Evolutionary conservation across 805 yeast genomes (phyloP).

Genomic region (Candida easanensis): DNA sequence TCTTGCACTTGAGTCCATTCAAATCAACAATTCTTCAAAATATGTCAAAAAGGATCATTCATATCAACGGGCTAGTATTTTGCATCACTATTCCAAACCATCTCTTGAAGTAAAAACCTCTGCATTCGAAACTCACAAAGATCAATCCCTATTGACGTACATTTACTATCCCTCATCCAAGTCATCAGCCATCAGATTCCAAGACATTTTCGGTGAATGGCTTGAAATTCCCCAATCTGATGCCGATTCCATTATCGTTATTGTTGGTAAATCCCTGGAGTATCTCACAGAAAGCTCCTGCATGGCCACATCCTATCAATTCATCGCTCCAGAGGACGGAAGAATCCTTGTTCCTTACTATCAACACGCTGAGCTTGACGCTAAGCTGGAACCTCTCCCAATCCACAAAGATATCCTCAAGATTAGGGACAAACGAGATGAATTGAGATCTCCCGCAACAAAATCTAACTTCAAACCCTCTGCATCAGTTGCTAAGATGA

Average conservation of each 20-base stretch:
- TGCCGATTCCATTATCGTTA: conserved; percentile 39
- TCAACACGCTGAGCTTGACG: conserved; percentile 39
- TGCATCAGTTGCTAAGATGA: conserved; percentile 44
- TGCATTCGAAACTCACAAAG: conserved; percentile 24
- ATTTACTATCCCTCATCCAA: conserved; percentile 52
- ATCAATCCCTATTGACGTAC: conserved; percentile 56
- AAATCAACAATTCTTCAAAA: neutral
- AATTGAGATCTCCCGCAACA: conserved; percentile 27
- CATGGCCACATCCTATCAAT: conserved; percentile 45
- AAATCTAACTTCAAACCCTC: conserved; percentile 20
- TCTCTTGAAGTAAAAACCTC: conserved; percentile 30
- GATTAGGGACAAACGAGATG: conserved; percentile 36
- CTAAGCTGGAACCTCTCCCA: conserved; percentile 32
- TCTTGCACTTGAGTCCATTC: neutral
- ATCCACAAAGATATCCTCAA: conserved; percentile 31
- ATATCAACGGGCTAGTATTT: conserved; percentile 34
- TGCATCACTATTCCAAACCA: conserved; percentile 28
- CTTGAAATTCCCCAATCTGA: conserved; percentile 37
- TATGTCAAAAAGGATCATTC: conserved; percentile 7
- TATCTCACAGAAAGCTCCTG: conserved; percentile 46
- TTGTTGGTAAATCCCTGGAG: conserved; percentile 47
- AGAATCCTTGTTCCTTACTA: conserved; percentile 46
- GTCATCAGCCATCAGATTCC: conserved; percentile 43
- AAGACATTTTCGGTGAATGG: conserved; percentile 47
- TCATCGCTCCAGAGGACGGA: conserved; percentile 25